Evolutionary conservation across 495 filamentous ascomycete genomes (phyloP).

Genomic region (Penicillium cinerascens): DNA sequence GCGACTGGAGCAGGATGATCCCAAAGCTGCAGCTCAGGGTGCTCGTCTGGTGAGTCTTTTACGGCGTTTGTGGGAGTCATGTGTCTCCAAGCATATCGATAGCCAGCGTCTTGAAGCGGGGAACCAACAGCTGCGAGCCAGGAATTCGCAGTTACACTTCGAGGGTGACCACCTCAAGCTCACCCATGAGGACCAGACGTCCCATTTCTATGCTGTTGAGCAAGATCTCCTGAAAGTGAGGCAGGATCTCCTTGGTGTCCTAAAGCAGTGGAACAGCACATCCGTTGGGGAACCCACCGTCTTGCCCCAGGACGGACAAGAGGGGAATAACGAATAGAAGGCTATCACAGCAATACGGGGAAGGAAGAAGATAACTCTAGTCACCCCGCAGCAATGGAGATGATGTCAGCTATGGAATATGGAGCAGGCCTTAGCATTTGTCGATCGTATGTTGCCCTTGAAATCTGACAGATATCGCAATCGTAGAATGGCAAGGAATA

Average conservation of each 20-base stretch:
- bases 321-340: too few relatives aligned
- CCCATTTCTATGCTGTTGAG: not conserved
- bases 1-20: constrained; percentile 7
- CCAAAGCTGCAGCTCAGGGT: constrained; percentile 6
- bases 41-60: constrained; percentile 4
- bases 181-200: not conserved
- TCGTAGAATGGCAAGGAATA: too few relatives aligned
- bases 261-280: not conserved
- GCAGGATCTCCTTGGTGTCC: not conserved
- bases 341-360: too few relatives aligned
- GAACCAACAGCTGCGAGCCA: not conserved
- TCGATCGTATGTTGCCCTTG: too few relatives aligned
- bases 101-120: not conserved
- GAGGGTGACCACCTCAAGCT: not conserved
- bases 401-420: too few relatives aligned
- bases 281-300: too few relatives aligned
- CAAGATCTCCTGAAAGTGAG: not conserved
- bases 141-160: not conserved
- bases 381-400: too few relatives aligned
- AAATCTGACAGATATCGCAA: too few relatives aligned
- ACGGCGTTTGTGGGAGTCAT: constrained; percentile 10
- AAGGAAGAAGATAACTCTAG: too few relatives aligned
- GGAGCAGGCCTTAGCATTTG: too few relatives aligned
- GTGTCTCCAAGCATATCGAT: constrained; percentile 2
- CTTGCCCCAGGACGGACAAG: too few relatives aligned